phyloP scores from a whole-genome alignment of 192 early-diverging fungal species.

The Linnemannia hyalina region DNA sequence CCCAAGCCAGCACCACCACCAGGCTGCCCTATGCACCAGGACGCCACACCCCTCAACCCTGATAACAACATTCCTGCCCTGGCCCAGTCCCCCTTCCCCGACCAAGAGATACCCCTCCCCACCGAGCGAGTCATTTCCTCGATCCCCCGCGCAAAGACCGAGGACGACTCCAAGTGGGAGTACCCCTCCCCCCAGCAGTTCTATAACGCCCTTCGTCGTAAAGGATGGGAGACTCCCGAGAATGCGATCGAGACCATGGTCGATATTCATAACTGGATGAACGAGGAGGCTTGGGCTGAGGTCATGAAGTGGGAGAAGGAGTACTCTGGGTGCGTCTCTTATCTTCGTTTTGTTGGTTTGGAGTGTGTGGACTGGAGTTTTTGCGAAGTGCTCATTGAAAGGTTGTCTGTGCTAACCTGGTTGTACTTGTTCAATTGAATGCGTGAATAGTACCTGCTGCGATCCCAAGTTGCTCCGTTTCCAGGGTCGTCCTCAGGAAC shows the following conservation, averaged over 20 bases:
- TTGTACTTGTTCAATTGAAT: slow-evolving; percentile 1
- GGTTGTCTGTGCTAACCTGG: not conserved
- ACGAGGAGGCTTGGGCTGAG: slow-evolving; percentile 96
- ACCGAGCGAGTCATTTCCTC: slow-evolving; percentile 85
- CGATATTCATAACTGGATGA: slow-evolving; percentile 98
- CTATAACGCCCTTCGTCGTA: slow-evolving; percentile 88
- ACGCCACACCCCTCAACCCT: slow-evolving; percentile 71
- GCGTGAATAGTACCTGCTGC: slow-evolving; percentile 49
- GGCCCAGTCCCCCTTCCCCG: slow-evolving; percentile 72
- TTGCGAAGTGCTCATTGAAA: not conserved
- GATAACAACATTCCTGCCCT: slow-evolving; percentile 94
- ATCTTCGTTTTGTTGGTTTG: slow-evolving; percentile 10
- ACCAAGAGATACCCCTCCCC: slow-evolving; percentile 79
- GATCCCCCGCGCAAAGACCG: slow-evolving; percentile 77
- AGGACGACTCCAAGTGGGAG: slow-evolving; percentile 75
- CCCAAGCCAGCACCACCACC: slow-evolving; percentile 57
- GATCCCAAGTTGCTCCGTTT: slow-evolving; percentile 82
- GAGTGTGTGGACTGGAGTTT: too few relatives aligned
- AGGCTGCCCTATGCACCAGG: slow-evolving; percentile 65
- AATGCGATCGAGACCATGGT: slow-evolving; percentile 92
- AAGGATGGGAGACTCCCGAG: slow-evolving; percentile 89
- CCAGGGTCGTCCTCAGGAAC: slow-evolving; percentile 85
- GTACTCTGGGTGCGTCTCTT: slow-evolving; percentile 64
- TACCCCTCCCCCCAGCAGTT: slow-evolving; percentile 95
- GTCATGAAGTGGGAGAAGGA: slow-evolving; percentile 93